phyloP scores from a whole-genome alignment of 2,329 filamentous ascomycete species.

The Fusarium luffae region DNA sequence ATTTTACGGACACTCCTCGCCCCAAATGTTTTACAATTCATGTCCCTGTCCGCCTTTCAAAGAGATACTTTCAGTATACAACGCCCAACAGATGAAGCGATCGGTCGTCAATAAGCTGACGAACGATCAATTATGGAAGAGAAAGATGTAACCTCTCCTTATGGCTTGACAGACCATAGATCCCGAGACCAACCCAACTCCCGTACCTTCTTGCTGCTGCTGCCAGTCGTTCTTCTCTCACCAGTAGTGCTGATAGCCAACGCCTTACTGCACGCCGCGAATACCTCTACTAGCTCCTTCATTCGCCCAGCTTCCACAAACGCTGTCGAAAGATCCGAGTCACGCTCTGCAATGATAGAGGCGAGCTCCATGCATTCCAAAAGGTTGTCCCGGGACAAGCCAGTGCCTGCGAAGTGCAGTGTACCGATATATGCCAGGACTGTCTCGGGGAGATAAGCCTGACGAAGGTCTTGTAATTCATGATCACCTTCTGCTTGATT shows the following conservation, averaged over 20 bases:
- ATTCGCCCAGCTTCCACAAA: constrained; percentile 75
- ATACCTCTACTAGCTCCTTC: constrained; percentile 78
- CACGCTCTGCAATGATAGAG: constrained; percentile 76
- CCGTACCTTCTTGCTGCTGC: constrained; percentile 68
- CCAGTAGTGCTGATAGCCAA: constrained; percentile 67
- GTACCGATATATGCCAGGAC: constrained; percentile 85
- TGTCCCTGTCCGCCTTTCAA: constrained; percentile 14
- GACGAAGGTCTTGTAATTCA: constrained; percentile 74
- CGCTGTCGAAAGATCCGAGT: constrained; percentile 71
- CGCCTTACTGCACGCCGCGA: constrained; percentile 82
- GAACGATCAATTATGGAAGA: neutral
- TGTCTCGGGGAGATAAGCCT: constrained; percentile 85
- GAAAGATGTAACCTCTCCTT: constrained; percentile 4
- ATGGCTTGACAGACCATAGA: constrained; percentile 65
- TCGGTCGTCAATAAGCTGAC: neutral
- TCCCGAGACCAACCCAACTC: constrained; percentile 72
- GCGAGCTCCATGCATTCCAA: constrained; percentile 90
- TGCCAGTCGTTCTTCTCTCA: constrained; percentile 63
- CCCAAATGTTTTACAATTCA: constrained; percentile 34
- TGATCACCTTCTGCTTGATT: constrained; percentile 62
- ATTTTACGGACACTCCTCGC: constrained; percentile 15
- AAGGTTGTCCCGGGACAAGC: constrained; percentile 79
- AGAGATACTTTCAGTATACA: constrained; percentile 21
- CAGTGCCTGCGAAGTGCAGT: constrained; percentile 80
- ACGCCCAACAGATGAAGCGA: constrained; percentile 22